phyloP scores from a whole-genome alignment of 805 yeast species.

The Candida ovalis region DNA sequence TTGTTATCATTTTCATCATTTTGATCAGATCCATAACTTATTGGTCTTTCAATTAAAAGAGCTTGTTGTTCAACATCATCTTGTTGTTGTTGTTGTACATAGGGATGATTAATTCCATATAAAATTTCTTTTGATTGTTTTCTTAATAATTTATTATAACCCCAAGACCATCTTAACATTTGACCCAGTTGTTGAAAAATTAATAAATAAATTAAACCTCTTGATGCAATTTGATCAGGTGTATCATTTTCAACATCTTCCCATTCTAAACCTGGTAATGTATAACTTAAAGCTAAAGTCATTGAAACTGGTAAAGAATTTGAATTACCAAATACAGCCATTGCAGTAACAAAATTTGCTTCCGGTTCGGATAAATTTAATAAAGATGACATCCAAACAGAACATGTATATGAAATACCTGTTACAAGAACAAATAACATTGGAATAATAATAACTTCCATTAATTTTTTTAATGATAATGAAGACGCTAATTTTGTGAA shows the following conservation, averaged over 20 bases:
- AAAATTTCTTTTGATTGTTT: conserved; percentile 40
- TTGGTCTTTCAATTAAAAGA: conserved; percentile 8
- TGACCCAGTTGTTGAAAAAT: conserved; percentile 84
- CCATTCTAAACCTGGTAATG: conserved; percentile 75
- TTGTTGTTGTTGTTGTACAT: conserved; percentile 11
- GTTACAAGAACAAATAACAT: conserved; percentile 81
- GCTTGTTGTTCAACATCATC: conserved; percentile 17
- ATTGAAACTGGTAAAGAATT: conserved; percentile 92
- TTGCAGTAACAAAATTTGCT: conserved; percentile 88
- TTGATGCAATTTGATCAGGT: conserved; percentile 67
- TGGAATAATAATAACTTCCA: conserved; percentile 83
- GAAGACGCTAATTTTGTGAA: conserved; percentile 72
- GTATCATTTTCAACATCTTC: conserved; percentile 64
- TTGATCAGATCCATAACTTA: conserved; percentile 15
- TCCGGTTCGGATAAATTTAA: conserved; percentile 68
- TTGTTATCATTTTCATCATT: conserved; percentile 5
- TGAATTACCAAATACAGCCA: conserved; percentile 96
- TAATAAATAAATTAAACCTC: conserved; percentile 70
- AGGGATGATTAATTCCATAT: conserved; percentile 11
- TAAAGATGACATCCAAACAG: conserved; percentile 49
- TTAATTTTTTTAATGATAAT: conserved; percentile 68
- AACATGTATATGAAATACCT: conserved; percentile 62
- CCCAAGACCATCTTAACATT: conserved; percentile 84
- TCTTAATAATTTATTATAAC: conserved; percentile 65
- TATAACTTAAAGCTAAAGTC: conserved; percentile 72